Percentiles rank a stretch among this genome's conserved stretches.
These are phyloP conservation scores for Sabuloglossum arenarium DNA, from an alignment of 495 filamentous ascomycete genomes.

Conservation along the genomic window DNA sequence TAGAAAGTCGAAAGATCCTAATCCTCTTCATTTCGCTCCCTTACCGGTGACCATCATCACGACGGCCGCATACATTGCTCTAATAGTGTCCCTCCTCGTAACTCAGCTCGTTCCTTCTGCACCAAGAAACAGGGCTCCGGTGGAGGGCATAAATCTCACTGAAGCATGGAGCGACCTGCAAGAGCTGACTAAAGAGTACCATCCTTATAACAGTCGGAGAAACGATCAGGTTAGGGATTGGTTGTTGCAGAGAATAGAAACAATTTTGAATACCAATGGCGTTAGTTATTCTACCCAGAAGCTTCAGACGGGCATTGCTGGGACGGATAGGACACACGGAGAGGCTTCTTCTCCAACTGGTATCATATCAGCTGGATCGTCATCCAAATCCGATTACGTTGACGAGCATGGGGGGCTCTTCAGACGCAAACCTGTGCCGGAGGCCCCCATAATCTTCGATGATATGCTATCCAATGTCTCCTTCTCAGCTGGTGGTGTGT, in stretches of 20 bases:
- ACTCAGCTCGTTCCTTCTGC: slow-evolving; percentile 55
- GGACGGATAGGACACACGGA: background rate
- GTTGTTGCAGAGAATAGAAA: slow-evolving; percentile 48
- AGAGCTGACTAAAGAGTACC: slow-evolving; percentile 49
- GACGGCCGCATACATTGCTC: slow-evolving; percentile 17
- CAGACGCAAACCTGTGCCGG: slow-evolving; percentile 11
- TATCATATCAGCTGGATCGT: background rate
- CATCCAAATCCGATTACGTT: background rate
- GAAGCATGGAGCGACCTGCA: slow-evolving; percentile 79
- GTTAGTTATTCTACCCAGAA: slow-evolving; percentile 11
- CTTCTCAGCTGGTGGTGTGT: slow-evolving; percentile 14
- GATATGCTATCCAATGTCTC: slow-evolving; percentile 70
- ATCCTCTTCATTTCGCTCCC: slow-evolving; percentile 6
- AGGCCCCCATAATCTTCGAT: slow-evolving; percentile 41
- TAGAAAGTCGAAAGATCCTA: background rate
- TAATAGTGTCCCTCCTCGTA: slow-evolving; percentile 31
- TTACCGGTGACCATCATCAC: slow-evolving; percentile 20
- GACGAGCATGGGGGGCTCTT: slow-evolving; percentile 2
- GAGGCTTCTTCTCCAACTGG: slow-evolving; percentile 8
- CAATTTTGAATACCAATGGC: slow-evolving; percentile 39
- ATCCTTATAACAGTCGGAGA: slow-evolving; percentile 66
- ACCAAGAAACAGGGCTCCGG: slow-evolving; percentile 30
- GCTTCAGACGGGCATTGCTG: background rate
- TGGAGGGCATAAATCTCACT: slow-evolving; percentile 47
- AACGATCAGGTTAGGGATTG: slow-evolving; percentile 67